phyloP scores from a whole-genome alignment of 164 flowering plant genomes.

The Taxillus chinensis region DNA sequence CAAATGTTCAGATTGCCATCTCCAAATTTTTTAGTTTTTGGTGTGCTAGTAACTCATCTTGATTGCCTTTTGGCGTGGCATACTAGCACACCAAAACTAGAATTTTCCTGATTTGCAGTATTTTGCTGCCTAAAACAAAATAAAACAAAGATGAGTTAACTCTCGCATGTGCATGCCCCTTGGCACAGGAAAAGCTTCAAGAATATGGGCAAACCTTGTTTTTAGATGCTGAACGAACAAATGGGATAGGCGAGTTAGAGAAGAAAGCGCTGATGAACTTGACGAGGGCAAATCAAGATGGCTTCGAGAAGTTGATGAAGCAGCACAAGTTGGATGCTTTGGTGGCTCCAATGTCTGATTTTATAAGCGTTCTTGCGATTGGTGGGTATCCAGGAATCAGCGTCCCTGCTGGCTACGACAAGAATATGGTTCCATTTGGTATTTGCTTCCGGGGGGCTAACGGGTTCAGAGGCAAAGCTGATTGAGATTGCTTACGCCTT shows the following conservation, averaged over 20 bases:
- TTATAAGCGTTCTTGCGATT: slow-evolving; percentile 22
- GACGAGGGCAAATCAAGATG: slow-evolving; percentile 14
- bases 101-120: no score
- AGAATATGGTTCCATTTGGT: slow-evolving; percentile 35
- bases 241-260: slow-evolving; percentile 13
- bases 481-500: slow-evolving; percentile 43
- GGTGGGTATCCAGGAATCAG: slow-evolving; percentile 47
- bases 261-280: slow-evolving; percentile 16
- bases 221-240: slow-evolving; percentile 11
- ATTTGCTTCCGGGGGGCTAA: slow-evolving; percentile 39
- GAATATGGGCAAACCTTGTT: slow-evolving; percentile 23
- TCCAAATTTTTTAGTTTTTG: no score
- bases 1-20: no score
- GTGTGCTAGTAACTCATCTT: no score
- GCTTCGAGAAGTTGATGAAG: slow-evolving; percentile 34
- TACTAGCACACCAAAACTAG: no score
- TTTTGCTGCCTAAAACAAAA: no score
- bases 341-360: slow-evolving; percentile 17
- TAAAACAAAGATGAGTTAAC: no score
- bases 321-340: slow-evolving; percentile 36
- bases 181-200: slow-evolving; percentile 24
- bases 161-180: no score
- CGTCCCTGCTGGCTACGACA: slow-evolving; percentile 45
- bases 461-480: slow-evolving; percentile 35
- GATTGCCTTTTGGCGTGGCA: no score